phyloP scores from a whole-genome alignment of 306 rosid genomes.

The Hippophae tibetana region DNA sequence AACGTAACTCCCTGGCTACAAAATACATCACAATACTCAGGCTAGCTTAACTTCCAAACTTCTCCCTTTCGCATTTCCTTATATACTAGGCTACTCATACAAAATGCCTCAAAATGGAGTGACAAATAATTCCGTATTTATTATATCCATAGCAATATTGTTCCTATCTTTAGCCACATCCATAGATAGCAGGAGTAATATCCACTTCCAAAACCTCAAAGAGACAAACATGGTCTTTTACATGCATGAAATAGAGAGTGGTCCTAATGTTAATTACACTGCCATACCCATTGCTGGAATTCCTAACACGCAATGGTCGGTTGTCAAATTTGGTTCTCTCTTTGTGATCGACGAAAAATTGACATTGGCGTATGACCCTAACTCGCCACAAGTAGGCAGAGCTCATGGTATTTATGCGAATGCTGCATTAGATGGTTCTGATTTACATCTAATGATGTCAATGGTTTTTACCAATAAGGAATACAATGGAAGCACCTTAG shows the following conservation, averaged over 20 bases:
- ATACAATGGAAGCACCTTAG: slow-evolving; percentile 14
- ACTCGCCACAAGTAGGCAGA: not conserved
- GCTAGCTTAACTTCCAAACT: too few species aligned
- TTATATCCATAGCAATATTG: not conserved
- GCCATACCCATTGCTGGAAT: slow-evolving; percentile 4
- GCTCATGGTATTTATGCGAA: slow-evolving; percentile 1
- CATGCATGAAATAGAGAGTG: slow-evolving; percentile 1
- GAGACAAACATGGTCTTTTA: slow-evolving; percentile 8
- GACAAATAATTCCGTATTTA: not conserved
- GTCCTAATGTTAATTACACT: not conserved
- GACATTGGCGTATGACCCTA: not conserved
- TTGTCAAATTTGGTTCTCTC: slow-evolving; percentile 1
- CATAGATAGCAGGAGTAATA: not conserved
- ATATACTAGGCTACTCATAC: not conserved
- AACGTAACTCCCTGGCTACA: too few species aligned
- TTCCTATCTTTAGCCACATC: not conserved
- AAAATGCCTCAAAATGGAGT: not conserved
- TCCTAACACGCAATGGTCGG: slow-evolving; percentile 2
- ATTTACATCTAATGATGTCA: not conserved
- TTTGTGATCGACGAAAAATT: slow-evolving; percentile 4
- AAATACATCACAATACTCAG: too few species aligned
- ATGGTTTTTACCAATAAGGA: slow-evolving; percentile 13
- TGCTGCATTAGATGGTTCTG: slow-evolving; percentile 5
- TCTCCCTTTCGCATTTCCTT: too few species aligned
- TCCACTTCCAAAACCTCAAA: not conserved